Evolutionary conservation across 2,329 filamentous ascomycete genomes (phyloP), one percentile per base, ranked within the genome.

Genomic region (Apiospora saccharicola): DNA sequence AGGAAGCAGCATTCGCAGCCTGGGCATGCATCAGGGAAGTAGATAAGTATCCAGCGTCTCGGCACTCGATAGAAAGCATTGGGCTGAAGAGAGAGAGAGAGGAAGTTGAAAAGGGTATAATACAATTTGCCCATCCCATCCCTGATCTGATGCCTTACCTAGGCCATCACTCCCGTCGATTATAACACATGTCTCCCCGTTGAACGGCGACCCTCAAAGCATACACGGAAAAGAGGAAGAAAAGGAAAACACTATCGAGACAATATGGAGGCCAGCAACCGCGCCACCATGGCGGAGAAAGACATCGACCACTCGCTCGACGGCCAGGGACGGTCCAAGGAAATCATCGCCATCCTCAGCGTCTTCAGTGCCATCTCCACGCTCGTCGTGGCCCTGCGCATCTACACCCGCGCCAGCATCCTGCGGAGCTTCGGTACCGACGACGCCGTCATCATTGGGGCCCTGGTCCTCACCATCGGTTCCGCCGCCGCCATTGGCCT

Each of bases 351-450:
- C 22, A 75, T 79, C 41, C 47, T 79, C 34, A 67, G 74, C n/a
- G 73, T 78, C 37, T 75, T 74, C 69, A 74, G 73, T 37, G 71
- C 72, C 12, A 67, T 79, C 2, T 75, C 78, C 12, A 76, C 76
- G 0, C 12, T 67, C 1, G 74, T 75, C 3, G 78, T 79, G 44
- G 70, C 49, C 3, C 72, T 78, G 7, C 74, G 78, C n/a, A 71
- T 76, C 0, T 75, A 74, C 51, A 78, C 77, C 3, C 75, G 78
- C 5, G 37, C 72, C 1, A 46, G 53, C 12, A 74, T 79, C 51
- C 74, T 79, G 4, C 73, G 68, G 8, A 76, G 73, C 0, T 77
- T 79, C 24, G 78, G 78, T 1, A 34, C 67, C 6, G 78, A 79
- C 26, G 78, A 79, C 68, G 57, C 70, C 3, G 68, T 78, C 46